These are phyloP conservation scores for Irpex sp. DNA, from an alignment of 1,284 basidiomycete species.

Conservation along the genomic window DNA sequence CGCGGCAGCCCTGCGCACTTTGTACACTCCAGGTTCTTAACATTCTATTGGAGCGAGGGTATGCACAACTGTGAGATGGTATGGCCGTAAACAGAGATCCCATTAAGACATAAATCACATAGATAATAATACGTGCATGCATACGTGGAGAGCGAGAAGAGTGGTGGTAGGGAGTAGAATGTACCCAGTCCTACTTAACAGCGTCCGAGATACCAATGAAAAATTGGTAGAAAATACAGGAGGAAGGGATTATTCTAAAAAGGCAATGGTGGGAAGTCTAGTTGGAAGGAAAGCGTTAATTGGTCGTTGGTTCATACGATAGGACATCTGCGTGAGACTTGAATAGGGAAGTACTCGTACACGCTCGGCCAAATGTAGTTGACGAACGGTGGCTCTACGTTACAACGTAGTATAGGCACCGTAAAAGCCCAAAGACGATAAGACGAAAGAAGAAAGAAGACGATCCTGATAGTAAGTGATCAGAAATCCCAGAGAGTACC, in stretches of 20 bases:
- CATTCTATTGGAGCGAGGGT: background rate
- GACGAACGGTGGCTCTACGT: background rate
- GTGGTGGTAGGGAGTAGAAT: background rate
- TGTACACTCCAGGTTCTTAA: background rate
- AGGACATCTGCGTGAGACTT: background rate
- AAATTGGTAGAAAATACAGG: background rate
- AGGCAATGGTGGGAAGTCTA: background rate
- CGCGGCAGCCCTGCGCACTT: background rate
- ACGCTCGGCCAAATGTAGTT: background rate
- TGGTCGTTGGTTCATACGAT: background rate
- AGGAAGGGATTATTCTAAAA: background rate
- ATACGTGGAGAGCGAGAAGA: background rate
- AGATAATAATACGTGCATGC: background rate
- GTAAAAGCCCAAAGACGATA: background rate
- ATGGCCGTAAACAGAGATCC: background rate
- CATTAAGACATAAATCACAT: background rate
- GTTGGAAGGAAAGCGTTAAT: background rate
- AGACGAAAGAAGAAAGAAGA: background rate
- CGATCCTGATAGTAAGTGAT: background rate
- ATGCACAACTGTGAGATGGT: background rate
- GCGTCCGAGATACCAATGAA: background rate
- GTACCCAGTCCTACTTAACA: background rate
- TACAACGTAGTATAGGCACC: background rate
- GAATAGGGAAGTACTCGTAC: background rate
- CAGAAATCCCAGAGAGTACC: slow-evolving; percentile 70